Evolutionary conservation across 805 yeast genomes (phyloP), one percentile per base, ranked within the genome.

Genomic region (Pichia deserticola): DNA sequence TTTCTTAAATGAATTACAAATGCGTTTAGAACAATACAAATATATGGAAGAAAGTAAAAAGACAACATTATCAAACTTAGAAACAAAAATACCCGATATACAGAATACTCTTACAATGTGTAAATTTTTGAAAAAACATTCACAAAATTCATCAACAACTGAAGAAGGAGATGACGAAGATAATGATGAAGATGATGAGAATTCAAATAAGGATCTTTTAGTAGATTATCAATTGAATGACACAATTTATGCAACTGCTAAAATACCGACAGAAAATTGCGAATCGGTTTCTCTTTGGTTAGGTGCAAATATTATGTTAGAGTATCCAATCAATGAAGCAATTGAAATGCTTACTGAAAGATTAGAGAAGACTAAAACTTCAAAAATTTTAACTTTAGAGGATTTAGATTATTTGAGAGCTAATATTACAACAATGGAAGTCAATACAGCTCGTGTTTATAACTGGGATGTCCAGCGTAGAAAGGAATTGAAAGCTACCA

Each of bases 241-340:
- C 62, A 92, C 99, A 0, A 74, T 93, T 39, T 92, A 80, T 64
- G 86, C 97, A 7, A 81, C 81, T 51, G 99, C 99, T 0, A 74
- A 73, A 36, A 73, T 93, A 34, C 79, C 79, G 38, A 76, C 81
- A 29, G 72, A 81, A 36, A 77, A 76, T 32, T 63, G 76, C 46
- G 66, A 77, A 29, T 65, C 70, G 2, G 98, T 93, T 1, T 81
- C 81, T 55, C 72, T 93, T 44, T 93, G 99, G 99, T 75, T 93
- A n/a, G 99, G 99, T 10, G 99, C 99, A 0, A 96, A 89, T 58
- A 90, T 92, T 8, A 92, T 93, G 98, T 74, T 93, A 61, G 98
- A 93, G 63, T 93, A 92, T 61, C 90, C 96, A 12, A 71, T 89
- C 29, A 86, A 78, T 37, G 99, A 93, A 65, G 99, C 99, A 2